Evolutionary conservation across 768 basidiomycete genomes (phyloP), one percentile per base, ranked within the genome.

Genomic region (Hypsizygus marmoreus): DNA sequence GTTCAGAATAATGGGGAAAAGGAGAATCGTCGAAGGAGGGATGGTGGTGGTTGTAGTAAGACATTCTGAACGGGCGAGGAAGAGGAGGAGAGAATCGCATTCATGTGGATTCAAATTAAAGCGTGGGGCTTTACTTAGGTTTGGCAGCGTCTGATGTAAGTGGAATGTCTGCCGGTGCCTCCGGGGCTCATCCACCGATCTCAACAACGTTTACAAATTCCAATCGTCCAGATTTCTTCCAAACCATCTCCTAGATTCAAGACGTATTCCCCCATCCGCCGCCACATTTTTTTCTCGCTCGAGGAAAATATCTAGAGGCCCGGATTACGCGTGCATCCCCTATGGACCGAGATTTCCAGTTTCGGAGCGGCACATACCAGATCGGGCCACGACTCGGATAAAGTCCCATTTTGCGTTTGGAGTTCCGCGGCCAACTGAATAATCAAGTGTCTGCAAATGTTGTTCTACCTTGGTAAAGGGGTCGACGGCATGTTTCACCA

Each of bases 131-230:
- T 58, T 62, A 53, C 41, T 61, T 62, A 55, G 52, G 54, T 64
- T 66, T 63, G 56, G 60, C 60, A 63, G 60, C 38, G 43, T 60
- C 60, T 63, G 59, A 64, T 66, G 59, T 60, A 59, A 56, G 51
- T 58, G 56, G 60, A 60, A n/a, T 65, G 60, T 65, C 37, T 24
- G 17, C 22, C 17, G 9, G 4, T n/a, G n/a, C 37, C 14, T 24
- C 37, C 37, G 23, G 37, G 37, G 23, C 28, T 39, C 23, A n/a
- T n/a, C 19, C 12, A 39, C 37, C 37, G 37, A 39, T 39, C 28
- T 39, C 16, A 9, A 24, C 37, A 25, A 39, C n/a, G n/a, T n/a
- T n/a, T n/a, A n/a, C n/a, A n/a, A n/a, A n/a, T n/a, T n/a, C n/a
- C n/a, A n/a, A n/a, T n/a, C n/a, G n/a, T n/a, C n/a, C n/a, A n/a